Percentiles rank a stretch among this genome's conserved stretches.
Evolutionary conservation across 345 rosid genomes (phyloP).

Genomic region (Syzygium jambos): DNA sequence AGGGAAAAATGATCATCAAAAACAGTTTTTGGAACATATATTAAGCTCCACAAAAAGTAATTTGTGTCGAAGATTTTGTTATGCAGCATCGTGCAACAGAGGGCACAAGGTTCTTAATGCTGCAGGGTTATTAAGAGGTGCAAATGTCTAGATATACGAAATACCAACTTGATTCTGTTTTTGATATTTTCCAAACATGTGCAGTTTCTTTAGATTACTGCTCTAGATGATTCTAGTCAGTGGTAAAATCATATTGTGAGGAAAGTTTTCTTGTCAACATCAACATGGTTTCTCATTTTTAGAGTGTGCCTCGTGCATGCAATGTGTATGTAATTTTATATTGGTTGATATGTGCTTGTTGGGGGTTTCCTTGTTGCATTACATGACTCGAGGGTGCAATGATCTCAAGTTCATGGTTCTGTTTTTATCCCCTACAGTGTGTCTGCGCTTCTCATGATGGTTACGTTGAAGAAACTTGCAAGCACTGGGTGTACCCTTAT

Average conservation of each 20-base stretch:
- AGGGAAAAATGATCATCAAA: neutral
- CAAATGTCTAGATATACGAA: neutral
- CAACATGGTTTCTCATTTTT: neutral
- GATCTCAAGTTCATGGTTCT: neutral
- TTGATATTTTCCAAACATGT: neutral
- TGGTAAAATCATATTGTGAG: neutral
- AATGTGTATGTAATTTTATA: neutral
- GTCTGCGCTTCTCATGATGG: constrained; percentile 99
- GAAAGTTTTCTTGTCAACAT: neutral
- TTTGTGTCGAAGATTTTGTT: neutral
- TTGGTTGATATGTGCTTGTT: neutral
- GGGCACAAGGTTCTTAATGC: neutral
- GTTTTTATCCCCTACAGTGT: constrained; percentile 36
- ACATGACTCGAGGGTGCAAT: neutral
- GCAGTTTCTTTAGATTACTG: neutral
- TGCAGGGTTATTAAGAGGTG: neutral
- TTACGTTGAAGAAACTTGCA: constrained; percentile 93
- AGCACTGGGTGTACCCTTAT: constrained; percentile 94
- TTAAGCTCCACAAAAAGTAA: neutral
- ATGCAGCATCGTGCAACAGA: neutral
- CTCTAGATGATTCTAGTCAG: neutral
- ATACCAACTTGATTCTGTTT: neutral
- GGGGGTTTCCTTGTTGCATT: neutral
- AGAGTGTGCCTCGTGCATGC: neutral
- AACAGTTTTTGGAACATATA: neutral